Evolutionary conservation across 2,329 filamentous ascomycete genomes (phyloP), one percentile per base, ranked within the genome.

Genomic region (Xylariaceae sp.): DNA sequence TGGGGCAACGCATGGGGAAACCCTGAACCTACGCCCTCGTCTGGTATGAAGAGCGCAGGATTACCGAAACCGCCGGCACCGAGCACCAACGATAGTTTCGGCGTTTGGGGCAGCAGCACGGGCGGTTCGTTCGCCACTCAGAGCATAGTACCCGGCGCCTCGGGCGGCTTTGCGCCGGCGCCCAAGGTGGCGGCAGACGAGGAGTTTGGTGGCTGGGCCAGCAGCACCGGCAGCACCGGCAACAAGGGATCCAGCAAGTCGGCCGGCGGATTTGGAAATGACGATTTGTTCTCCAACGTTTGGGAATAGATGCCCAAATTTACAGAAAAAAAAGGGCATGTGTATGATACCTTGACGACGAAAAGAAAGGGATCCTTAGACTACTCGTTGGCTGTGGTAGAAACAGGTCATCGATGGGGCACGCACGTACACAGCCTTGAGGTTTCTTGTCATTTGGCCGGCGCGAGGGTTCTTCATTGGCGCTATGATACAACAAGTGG

Each of bases 141-240:
- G 62, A 82, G 83, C 53, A 84, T 87, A 71, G 79, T 88, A 17
- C 82, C 83, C 2, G 82, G 84, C 1, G 77, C 82, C 0, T 81
- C 81, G 65, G 87, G 88, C 23, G 88, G 88, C 4, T 88, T 90
- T 73, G 82, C 79, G 56, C 71, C 78, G 57, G 76, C 79, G 47
- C 86, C 90, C 23, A 87, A 88, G 68, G 89, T 96, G 2, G 82
- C 89, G 41, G 88, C 90, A 0, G 93, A 97, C 68, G 93, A 97
- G 74, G 93, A 97, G 71, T 97, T 97, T 77, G 93, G 93, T 17
- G 92, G 93, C 10, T 97, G 93, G 93, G 86, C 90, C 52, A 95
- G 90, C 80, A 77, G 87, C 82, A 69, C 82, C 66, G 67, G 79
- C 76, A 44, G 76, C 7, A 71, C 77, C 17, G 72, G 72, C 49